Evolutionary conservation across 345 rosid genomes (phyloP).

Genomic region (Combretum micranthum): DNA sequence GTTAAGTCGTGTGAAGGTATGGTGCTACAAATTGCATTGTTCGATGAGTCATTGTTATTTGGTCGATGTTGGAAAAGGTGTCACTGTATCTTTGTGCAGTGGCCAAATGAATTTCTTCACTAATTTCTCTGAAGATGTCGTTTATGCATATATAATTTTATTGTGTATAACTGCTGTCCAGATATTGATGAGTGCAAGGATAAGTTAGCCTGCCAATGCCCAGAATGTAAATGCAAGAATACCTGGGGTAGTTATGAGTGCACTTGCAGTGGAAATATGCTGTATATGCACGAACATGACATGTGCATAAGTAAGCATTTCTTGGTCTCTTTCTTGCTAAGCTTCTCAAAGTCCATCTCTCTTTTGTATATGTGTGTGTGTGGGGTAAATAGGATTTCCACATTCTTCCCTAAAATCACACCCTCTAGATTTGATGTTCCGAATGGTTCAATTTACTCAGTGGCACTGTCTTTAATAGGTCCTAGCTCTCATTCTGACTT

Average conservation of each 20-base stretch:
- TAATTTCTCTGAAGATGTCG: too few species aligned
- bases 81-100: neutral
- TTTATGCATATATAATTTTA: too few species aligned
- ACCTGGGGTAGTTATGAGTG: constrained; percentile 95
- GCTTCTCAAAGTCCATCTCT: too few species aligned
- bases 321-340: neutral
- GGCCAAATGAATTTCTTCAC: too few species aligned
- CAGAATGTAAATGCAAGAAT: constrained; percentile 70
- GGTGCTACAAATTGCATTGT: neutral
- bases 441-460: too few species aligned
- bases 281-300: constrained; percentile 90
- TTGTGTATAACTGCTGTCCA: constrained; percentile 8
- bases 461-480: constrained; percentile 20
- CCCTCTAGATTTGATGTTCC: too few species aligned
- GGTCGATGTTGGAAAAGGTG: neutral
- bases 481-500: constrained; percentile 34
- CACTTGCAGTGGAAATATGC: constrained; percentile 66
- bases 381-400: too few species aligned
- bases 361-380: too few species aligned
- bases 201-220: constrained; percentile 69
- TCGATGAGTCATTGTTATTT: neutral
- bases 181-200: constrained; percentile 90
- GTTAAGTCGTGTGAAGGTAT: constrained; percentile 73
- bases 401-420: too few species aligned
- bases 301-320: constrained; percentile 64